Evolutionary conservation across 2,329 filamentous ascomycete genomes (phyloP).

Genomic region (Alternaria postmessia): DNA sequence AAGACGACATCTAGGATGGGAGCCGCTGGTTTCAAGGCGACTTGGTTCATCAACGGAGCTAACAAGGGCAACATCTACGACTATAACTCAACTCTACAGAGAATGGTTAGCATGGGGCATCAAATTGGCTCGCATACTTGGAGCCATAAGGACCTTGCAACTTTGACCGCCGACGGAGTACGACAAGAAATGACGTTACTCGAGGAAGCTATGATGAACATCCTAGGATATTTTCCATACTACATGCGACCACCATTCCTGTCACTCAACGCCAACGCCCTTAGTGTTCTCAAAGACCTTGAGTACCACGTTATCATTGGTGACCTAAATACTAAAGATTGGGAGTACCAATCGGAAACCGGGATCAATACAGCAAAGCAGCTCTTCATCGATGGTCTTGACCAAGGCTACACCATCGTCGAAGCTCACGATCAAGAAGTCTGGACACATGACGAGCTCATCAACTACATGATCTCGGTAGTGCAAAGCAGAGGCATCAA

Average conservation of each 20-base stretch:
- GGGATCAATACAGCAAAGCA: slow-evolving; percentile 59
- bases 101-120: slow-evolving; percentile 3
- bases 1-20: not conserved
- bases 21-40: slow-evolving; percentile 5
- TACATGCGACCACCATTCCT: slow-evolving; percentile 57
- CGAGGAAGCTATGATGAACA: slow-evolving; percentile 60
- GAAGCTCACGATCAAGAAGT: slow-evolving; percentile 18
- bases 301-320: slow-evolving; percentile 66
- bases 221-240: slow-evolving; percentile 60
- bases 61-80: slow-evolving; percentile 7
- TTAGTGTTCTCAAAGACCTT: slow-evolving; percentile 46
- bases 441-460: slow-evolving; percentile 16
- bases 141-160: slow-evolving; percentile 56
- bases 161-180: slow-evolving; percentile 49
- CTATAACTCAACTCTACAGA: slow-evolving; percentile 1
- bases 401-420: slow-evolving; percentile 12
- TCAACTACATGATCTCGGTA: slow-evolving; percentile 17
- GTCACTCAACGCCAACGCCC: slow-evolving; percentile 42
- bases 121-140: slow-evolving; percentile 26
- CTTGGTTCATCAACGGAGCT: slow-evolving; percentile 10
- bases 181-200: slow-evolving; percentile 56
- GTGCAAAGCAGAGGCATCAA: slow-evolving; percentile 8
- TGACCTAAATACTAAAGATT: slow-evolving; percentile 66
- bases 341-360: slow-evolving; percentile 58
- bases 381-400: slow-evolving; percentile 50